phyloP scores from a whole-genome alignment of 202 grass and related monocot genomes.

The Cymbopogon flexuosus region DNA sequence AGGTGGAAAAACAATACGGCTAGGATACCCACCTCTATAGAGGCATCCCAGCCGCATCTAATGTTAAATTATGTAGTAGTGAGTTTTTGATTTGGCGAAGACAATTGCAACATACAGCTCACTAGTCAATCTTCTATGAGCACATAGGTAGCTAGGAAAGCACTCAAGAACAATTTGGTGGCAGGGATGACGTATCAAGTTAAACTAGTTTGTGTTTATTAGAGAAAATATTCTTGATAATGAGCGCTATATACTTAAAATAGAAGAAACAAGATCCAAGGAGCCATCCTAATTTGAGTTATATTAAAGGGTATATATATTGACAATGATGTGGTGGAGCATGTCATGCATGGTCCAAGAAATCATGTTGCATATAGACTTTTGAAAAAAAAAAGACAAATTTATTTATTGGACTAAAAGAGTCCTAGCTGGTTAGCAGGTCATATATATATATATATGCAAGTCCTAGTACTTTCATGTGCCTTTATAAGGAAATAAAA shows the following conservation, averaged over 20 bases:
- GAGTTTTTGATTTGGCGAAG: not conserved
- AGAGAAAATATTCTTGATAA: too few relatives aligned
- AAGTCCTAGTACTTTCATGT: not conserved
- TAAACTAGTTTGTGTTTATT: too few relatives aligned
- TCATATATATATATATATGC: not conserved
- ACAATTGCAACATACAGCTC: not conserved
- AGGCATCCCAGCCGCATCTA: too few relatives aligned
- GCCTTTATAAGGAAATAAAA: not conserved
- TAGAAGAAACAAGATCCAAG: not conserved
- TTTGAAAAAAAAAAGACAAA: too few relatives aligned
- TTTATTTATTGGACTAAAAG: too few relatives aligned
- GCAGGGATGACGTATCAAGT: not conserved
- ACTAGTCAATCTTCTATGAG: too few relatives aligned
- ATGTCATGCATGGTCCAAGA: not conserved
- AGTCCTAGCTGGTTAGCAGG: not conserved
- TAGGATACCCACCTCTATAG: too few relatives aligned
- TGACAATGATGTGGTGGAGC: not conserved
- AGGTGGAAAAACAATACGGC: too few relatives aligned
- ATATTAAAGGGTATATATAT: not conserved
- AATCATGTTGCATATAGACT: not conserved
- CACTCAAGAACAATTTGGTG: too few relatives aligned
- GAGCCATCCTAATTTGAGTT: not conserved
- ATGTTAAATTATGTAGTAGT: too few relatives aligned
- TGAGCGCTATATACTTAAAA: not conserved
- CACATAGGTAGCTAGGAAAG: too few relatives aligned